These are phyloP conservation scores for Coemansia sp. DNA, from an alignment of 192 early-diverging fungal genomes.

Conservation along the genomic window DNA sequence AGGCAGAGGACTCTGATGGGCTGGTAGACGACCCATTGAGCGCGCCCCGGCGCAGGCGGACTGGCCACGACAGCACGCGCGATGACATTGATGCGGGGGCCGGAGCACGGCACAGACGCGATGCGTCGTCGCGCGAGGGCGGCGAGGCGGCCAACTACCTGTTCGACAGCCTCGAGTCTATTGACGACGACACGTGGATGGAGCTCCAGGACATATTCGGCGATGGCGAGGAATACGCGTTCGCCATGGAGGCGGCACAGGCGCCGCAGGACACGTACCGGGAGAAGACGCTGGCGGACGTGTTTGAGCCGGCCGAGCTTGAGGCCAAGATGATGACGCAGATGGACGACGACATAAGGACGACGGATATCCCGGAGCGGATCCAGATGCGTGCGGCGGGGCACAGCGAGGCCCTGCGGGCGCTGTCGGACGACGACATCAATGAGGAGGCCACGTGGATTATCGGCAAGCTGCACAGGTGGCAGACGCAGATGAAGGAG, in stretches of 20 bases:
- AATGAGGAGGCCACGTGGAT: constrained; percentile 66
- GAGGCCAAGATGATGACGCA: constrained; percentile 88
- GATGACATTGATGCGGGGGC: constrained; percentile 1
- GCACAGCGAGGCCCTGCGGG: constrained; percentile 25
- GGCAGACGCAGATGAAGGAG: constrained; percentile 21
- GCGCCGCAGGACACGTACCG: constrained; percentile 22
- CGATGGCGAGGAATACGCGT: constrained; percentile 83
- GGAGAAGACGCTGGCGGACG: constrained; percentile 41
- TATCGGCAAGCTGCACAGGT: constrained; percentile 40
- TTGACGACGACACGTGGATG: constrained; percentile 63
- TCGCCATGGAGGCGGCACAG: constrained; percentile 47
- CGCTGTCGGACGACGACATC: constrained; percentile 60
- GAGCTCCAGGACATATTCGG: constrained; percentile 92
- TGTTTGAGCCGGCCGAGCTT: constrained; percentile 84
- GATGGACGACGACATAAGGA: constrained; percentile 83
- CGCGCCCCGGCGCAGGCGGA: not conserved
- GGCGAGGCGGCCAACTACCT: constrained; percentile 28
- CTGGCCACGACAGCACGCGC: not conserved
- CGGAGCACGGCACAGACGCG: constrained; percentile 4
- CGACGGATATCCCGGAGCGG: constrained; percentile 88
- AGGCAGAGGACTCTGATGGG: not conserved
- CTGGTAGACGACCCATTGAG: not conserved
- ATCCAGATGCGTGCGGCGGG: constrained; percentile 68
- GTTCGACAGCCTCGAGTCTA: constrained; percentile 48
- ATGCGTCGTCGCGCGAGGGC: constrained; percentile 10